Percentiles rank a stretch among this genome's conserved stretches.
Evolutionary conservation across 345 rosid genomes (phyloP).

Genomic region (Arabis alpina): DNA sequence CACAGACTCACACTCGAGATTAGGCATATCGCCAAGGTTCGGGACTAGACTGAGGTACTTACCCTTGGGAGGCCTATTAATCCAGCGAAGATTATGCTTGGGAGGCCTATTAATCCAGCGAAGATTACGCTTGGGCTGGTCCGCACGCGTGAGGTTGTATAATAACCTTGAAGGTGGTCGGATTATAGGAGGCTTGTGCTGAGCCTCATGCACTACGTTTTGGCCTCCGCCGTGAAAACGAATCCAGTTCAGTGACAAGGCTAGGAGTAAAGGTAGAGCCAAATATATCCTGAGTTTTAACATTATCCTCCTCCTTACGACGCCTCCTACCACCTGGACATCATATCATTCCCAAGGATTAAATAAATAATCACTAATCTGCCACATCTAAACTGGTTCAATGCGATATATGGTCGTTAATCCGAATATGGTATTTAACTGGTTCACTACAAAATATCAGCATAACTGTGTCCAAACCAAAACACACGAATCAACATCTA

Average conservation of each 20-base stretch:
- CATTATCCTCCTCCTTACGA: background rate
- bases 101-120: too few species aligned
- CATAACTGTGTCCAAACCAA: background rate
- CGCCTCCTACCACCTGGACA: slow-evolving; percentile 19
- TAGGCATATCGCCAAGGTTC: background rate
- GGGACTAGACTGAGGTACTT: too few species aligned
- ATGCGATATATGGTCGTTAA: background rate
- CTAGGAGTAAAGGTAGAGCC: slow-evolving; percentile 20
- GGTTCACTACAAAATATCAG: too few species aligned
- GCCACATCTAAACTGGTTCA: slow-evolving; percentile 4
- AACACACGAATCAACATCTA: background rate
- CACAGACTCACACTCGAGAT: slow-evolving; percentile 5
- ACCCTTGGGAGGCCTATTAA: too few species aligned
- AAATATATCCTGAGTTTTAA: background rate
- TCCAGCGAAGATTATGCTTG: too few species aligned
- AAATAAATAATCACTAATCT: background rate
- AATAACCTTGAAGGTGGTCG: background rate
- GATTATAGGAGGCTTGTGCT: background rate
- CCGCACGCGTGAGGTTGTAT: slow-evolving; percentile 20
- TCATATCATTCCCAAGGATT: background rate
- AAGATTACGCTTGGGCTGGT: background rate
- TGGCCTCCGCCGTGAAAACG: background rate
- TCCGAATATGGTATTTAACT: background rate
- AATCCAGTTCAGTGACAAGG: slow-evolving; percentile 22
- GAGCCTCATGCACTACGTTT: background rate